Base-by-base conservation (phyloP, 495 filamentous ascomycete genomes). In the Aspergillus cristatus region DNA sequence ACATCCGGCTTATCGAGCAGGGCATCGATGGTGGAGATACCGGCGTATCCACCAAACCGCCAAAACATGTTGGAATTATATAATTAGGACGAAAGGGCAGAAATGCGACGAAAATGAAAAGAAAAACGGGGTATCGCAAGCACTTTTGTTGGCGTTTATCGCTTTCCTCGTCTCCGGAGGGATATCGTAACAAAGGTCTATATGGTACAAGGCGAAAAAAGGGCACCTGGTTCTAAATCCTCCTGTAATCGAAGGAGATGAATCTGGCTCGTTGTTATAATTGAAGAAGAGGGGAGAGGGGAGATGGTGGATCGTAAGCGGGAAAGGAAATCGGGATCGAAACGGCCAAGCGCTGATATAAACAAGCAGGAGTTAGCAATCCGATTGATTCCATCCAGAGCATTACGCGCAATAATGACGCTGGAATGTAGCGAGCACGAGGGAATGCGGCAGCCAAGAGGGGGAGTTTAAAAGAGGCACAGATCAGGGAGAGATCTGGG, bases 11-110 rank as follows among this genome's bases (percentile, higher is more conserved):
- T 94, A 46, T 97, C 91, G 50, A 99, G 87, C 48, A 97, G 82
- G 49, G 78, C 87, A 63, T 97, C 93, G 60, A 98, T 82, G 48
- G 87, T 83, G 51, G 90, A 95, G 67, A 94, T 81, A 71, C 84
- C 94, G 63, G 90, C 85, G 74, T 97, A 97, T 58, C 88, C 88
- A 69, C 93, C 89, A 68, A 96, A 96, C 62, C 88, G 79, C 89
- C 89, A 96, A 62, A 96, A 96, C 89, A 96, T 96, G 65, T 61
- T 86, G 81, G 57, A n/a, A 59, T 53, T 70, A 65, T 59, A 57
- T 57, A 54, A 58, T 46, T 47, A 47, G 43, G 48, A 49, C 40
- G 50, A 53, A 54, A n/a, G n/a, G n/a, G n/a, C n/a, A n/a, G n/a
- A 49, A 44, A 60, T 44, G 65, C 67, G 70, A 64, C 58, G 50